Evolutionary conservation across 768 basidiomycete species (phyloP), one percentile per base, ranked within the genome.

Genomic region (Trametes villosa): DNA sequence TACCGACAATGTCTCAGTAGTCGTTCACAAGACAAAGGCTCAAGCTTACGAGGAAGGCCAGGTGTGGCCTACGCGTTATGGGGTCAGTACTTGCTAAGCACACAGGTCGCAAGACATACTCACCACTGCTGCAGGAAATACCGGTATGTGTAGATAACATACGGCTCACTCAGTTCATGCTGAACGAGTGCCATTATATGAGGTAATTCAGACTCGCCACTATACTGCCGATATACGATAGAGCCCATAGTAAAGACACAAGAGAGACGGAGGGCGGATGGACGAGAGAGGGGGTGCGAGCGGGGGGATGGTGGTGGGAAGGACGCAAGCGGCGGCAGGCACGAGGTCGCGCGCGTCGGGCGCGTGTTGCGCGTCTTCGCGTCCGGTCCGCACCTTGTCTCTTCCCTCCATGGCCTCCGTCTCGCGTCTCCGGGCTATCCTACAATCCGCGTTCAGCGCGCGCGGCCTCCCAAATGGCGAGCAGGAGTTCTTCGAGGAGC

Each of bases 91-190:
- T 17, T 17, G 18, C 12, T 13, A 15, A 30, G 22, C 2, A 20
- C 18, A 18, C 13, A 31, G 11, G 7, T 20, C 20, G 11, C 12
- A 27, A 26, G 1, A 17, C 4, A 17, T 8, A 77, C 93, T 68
- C 57, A 97, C 97, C 97, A 99, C 67, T 95, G 91, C 71, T 94
- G 86, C 8, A 99, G 83, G 73, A 99, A 99, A 74, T 99, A 98
- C 2, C 96, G 89, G 68, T 95, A 98, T 0, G 96, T 98, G 76
- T 96, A 98, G 42, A 94, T 87, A 53, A 96, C 93, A 76, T 94
- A 98, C 42, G 96, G 96, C 75, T 98, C 96, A 65, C 90, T 93
- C 69, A 98, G 86, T 77, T 97, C 95, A 68, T 82, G 88, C 78
- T 96, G 90, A 4, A 96, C 90, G 59, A 98, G 83, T 20, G 82